A percentile compares a stretch with the other conserved stretches of the same genome.
These are phyloP conservation scores for Metschnikowia sp. DNA, from an alignment of 805 yeast species.

Conservation along the genomic window DNA sequence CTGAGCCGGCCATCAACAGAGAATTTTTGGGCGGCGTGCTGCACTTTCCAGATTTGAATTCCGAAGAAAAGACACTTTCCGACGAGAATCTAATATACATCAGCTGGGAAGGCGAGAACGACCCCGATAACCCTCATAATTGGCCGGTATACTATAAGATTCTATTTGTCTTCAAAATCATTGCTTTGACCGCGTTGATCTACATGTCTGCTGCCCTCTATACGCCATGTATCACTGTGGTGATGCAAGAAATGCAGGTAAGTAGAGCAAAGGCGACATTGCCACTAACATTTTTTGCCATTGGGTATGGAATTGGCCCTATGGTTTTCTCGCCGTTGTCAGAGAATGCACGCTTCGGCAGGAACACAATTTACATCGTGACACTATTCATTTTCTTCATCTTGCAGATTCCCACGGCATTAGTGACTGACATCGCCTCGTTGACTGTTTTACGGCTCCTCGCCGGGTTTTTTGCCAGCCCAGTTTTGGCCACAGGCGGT, in stretches of 20 bases:
- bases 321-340: conserved; percentile 56
- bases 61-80: conserved; percentile 5
- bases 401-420: conserved; percentile 57
- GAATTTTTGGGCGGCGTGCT: conserved; percentile 2
- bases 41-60: conserved; percentile 1
- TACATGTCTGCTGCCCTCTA: conserved; percentile 59
- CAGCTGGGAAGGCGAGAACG: conserved; percentile 43
- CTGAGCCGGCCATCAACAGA: conserved; percentile 1
- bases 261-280: conserved; percentile 45
- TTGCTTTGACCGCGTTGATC: conserved; percentile 47
- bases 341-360: conserved; percentile 54
- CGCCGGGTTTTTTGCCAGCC: conserved; percentile 54
- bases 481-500: conserved; percentile 57
- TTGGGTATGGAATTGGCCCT: conserved; percentile 64
- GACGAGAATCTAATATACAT: conserved; percentile 15
- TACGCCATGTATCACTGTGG: conserved; percentile 47
- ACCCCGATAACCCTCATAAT: conserved; percentile 54
- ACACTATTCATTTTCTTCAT: conserved; percentile 47
- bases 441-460: conserved; percentile 49
- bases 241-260: conserved; percentile 44
- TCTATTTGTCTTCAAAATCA: conserved; percentile 37
- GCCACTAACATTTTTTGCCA: conserved; percentile 52
- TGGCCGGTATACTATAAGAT: conserved; percentile 47
- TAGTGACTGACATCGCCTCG: conserved; percentile 48
- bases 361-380: conserved; percentile 47